phyloP scores from a whole-genome alignment of 2,329 filamentous ascomycete genomes.

The Colletotrichum sp. region DNA sequence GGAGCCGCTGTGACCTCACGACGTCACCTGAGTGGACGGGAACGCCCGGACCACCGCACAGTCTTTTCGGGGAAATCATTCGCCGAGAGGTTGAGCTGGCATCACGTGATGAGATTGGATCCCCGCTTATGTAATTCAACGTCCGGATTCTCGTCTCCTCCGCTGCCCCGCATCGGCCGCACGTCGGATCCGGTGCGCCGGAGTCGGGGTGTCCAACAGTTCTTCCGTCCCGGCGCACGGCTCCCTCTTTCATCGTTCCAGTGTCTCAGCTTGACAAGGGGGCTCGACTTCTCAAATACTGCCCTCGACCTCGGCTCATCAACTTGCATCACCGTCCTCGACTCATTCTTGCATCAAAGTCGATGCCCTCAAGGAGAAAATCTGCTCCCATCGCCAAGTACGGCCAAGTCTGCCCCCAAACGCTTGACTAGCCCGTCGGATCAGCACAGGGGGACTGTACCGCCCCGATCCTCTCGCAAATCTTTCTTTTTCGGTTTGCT shows the following conservation, averaged over 20 bases:
- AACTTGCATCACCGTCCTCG: background rate
- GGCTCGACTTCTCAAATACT: background rate
- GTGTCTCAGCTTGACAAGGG: background rate
- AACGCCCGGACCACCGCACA: background rate
- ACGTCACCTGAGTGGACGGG: conserved; percentile 5
- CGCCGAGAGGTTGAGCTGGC: fast-evolving
- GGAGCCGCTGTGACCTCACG: background rate
- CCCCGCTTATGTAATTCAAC: background rate
- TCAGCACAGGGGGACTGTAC: background rate
- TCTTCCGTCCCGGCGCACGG: conserved; percentile 12
- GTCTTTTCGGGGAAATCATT: background rate
- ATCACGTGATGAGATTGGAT: background rate
- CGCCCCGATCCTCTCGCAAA: background rate
- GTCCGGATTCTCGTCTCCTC: fast-evolving
- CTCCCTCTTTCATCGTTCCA: background rate
- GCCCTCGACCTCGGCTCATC: background rate
- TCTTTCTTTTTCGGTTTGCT: conserved; percentile 8
- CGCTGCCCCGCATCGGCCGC: background rate
- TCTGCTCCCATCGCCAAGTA: background rate
- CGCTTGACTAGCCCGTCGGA: background rate
- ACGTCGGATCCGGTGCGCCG: background rate
- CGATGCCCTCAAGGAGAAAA: background rate
- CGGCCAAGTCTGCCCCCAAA: background rate
- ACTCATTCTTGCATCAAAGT: background rate
- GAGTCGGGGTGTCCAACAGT: background rate